Conservation (phyloP, 2,329 filamentous ascomycete genomes). For the Cytospora mali region DNA sequence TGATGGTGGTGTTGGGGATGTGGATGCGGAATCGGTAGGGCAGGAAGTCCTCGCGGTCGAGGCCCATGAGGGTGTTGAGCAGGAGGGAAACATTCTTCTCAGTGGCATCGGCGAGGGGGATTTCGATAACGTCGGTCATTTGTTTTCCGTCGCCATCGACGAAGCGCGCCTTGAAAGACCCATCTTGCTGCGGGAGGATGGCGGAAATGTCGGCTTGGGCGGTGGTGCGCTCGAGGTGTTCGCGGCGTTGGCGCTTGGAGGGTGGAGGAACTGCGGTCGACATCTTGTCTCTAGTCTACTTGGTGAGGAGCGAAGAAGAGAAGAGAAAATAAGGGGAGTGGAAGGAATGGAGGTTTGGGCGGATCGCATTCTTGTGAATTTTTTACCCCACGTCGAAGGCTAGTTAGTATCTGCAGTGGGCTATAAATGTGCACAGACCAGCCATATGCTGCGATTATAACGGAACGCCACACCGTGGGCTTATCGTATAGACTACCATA, state of each 20-base stretch:
- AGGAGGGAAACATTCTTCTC: conserved; percentile 89
- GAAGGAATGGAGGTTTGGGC: neutral
- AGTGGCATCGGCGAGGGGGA: conserved; percentile 81
- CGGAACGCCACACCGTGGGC: too few relatives aligned
- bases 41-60: conserved; percentile 61
- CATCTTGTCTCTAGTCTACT: conserved; percentile 31
- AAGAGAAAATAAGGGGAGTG: too few relatives aligned
- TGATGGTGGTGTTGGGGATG: conserved; percentile 54
- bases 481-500: too few relatives aligned
- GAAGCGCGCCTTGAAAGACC: conserved; percentile 84
- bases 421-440: neutral
- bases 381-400: neutral
- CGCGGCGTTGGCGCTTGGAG: conserved; percentile 78
- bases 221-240: conserved; percentile 69
- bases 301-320: neutral
- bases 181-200: conserved; percentile 68
- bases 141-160: conserved; percentile 77
- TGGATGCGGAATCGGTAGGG: conserved; percentile 65
- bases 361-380: conserved; percentile 11
- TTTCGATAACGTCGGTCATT: conserved; percentile 68
- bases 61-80: conserved; percentile 76
- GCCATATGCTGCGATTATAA: too few relatives aligned
- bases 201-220: conserved; percentile 75
- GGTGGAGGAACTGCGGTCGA: conserved; percentile 41
- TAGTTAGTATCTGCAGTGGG: neutral